Evolutionary conservation across 2,329 filamentous ascomycete genomes (phyloP), one percentile per base, ranked within the genome.

Genomic region (Clarireedia homoeocarpa): DNA sequence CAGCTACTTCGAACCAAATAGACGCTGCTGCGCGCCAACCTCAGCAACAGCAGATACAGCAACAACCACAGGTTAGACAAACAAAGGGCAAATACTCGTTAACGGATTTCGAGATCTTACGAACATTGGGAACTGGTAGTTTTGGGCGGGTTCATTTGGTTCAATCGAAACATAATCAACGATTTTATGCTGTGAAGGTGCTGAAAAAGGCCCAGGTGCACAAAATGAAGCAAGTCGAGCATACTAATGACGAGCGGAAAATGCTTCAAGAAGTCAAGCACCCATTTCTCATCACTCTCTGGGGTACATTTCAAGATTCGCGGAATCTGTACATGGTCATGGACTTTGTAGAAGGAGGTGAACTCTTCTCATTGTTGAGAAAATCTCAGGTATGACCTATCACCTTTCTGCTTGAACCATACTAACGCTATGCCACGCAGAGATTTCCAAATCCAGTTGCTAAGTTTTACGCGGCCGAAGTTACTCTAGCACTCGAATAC

Each of bases 201-300:
- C 76, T 99, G 73, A 99, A 99, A 73, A 99, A 99, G 80, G 86
- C 86, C 49, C 94, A 99, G 75, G 92, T 99, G 54, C 91, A 99
- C 72, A 96, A 96, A 78, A 97, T 99, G 94, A 99, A 99, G 82
- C 94, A 99, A 74, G 91, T 99, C 59, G 94, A 99, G 74, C 94
- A 99, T 75, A 99, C 94, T 64, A 99, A 99, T 69, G 94, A 99
- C 73, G 94, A 99, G 77, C 82, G 94, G 63, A 84, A 83, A 66
- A 99, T 99, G 94, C 76, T 99, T 67, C 89, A 90, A 71, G 88
- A 95, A 71, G 94, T 97, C 71, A 95, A 96, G 73, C 92, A 99
- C 73, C 91, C 94, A 12, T 99, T 99, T 75, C 78, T 99, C 61
- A 94, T 99, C 70, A 99, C 94, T 1, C 78, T 99, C 42, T 99